Base-by-base conservation (phyloP, 2,329 filamentous ascomycete genomes). In the Coccinonectria pachysandricola region DNA sequence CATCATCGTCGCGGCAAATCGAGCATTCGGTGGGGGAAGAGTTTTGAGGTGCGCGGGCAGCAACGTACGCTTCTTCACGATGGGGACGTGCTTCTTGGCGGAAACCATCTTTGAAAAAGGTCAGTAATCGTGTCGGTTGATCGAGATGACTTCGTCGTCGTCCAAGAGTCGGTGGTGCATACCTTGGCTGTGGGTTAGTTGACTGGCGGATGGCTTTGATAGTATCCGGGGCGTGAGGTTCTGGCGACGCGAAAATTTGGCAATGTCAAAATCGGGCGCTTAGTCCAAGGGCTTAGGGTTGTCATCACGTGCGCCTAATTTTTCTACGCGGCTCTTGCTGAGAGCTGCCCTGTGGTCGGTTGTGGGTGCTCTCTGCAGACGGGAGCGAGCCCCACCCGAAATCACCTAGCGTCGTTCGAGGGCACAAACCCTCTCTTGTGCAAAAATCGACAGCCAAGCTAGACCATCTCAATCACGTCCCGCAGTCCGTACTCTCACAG, bases 21-120 rank as follows among this genome's bases (percentile, higher is more conserved):
- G 24, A 25, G 23, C 15, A 25, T 22, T 24, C 25, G 34, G 28
- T 29, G 19, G 24, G 28, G 16, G 16, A 20, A 12, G 12, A 23
- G 22, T 26, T 23, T 19, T 21, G 24, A 30, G 18, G 30, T 34
- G 29, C 34, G 40, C 21, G 28, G 32, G 21, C 23, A 31, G 10
- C 48, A 56, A 86, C 85, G 60, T 88, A 93, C 86, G 86, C 86
- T 98, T 98, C 85, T 98, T 98, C 61, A 98, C 84, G 76, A 98
- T 98, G 59, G 87, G 80, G 62, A 96, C 78, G 70, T 96, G 91
- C 76, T 93, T 92, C 83, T 92, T 93, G 68, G 88, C 83, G 80
- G 87, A 76, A 75, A 88, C 86, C 91, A 96, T 96, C 87, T 88
- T 48, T 18, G 30, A 24, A 33, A 32, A 35, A 47, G 37, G 45